phyloP scores from a whole-genome alignment of 495 filamentous ascomycete species.

The Chlorociboria aeruginascens region DNA sequence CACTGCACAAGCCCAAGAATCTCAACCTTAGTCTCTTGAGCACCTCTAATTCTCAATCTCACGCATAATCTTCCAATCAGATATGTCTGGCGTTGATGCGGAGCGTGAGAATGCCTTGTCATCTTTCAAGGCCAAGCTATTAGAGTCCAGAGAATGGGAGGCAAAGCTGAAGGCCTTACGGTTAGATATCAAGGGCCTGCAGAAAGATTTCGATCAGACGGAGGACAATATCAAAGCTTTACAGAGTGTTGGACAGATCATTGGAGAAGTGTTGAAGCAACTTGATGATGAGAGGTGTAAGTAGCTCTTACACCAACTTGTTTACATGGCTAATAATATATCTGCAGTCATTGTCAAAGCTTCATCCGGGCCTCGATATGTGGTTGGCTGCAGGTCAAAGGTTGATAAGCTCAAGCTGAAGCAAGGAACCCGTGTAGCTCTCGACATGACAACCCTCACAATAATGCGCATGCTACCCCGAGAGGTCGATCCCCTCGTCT shows the following conservation, averaged over 20 bases:
- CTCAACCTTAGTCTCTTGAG: not conserved
- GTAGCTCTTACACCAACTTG: conserved; percentile 19
- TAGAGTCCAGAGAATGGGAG: conserved; percentile 97
- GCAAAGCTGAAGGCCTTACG: conserved; percentile 87
- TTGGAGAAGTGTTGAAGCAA: conserved; percentile 97
- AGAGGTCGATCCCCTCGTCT: conserved; percentile 96
- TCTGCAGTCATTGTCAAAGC: conserved; percentile 60
- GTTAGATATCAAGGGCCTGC: conserved; percentile 86
- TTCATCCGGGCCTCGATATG: conserved; percentile 93
- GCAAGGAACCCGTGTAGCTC: conserved; percentile 94
- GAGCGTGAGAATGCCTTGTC: conserved; percentile 78
- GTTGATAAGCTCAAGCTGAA: conserved; percentile 95
- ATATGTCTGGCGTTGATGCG: conserved; percentile 25
- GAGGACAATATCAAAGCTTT: conserved; percentile 99
- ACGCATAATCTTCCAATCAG: not conserved
- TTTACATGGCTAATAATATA: conserved; percentile 9
- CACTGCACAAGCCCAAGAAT: not conserved
- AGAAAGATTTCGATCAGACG: conserved; percentile 89
- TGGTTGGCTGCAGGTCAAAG: conserved; percentile 96
- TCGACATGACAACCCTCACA: conserved; percentile 99
- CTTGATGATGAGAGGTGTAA: conserved; percentile 97
- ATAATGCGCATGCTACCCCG: conserved; percentile 99
- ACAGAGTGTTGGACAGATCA: conserved; percentile 98
- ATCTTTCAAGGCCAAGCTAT: conserved; percentile 81
- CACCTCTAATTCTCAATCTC: not conserved